A percentile compares a stretch with the other conserved stretches of the same genome.
Evolutionary conservation across 768 basidiomycete species (phyloP).

Genomic region (Thelephora aurantiotincta): DNA sequence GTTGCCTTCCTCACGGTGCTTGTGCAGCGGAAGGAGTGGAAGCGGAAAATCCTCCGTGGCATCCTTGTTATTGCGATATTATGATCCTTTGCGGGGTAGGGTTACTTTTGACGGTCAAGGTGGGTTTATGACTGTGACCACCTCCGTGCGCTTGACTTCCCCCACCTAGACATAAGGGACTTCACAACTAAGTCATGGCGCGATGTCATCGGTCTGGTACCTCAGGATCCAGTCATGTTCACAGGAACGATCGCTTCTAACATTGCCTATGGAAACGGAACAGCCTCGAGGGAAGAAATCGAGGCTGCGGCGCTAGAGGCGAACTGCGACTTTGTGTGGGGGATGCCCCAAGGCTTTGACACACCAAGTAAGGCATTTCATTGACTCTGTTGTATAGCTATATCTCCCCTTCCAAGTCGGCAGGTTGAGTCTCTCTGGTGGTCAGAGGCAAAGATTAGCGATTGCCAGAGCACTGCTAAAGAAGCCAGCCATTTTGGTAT

Average conservation of each 20-base stretch:
- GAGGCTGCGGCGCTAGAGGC: conserved; percentile 82
- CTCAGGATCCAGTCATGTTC: conserved; percentile 87
- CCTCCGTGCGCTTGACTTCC: not conserved
- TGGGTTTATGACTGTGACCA: conserved; percentile 17
- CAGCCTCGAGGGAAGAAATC: conserved; percentile 69
- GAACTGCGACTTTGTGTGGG: conserved; percentile 94
- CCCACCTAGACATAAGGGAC: conserved; percentile 60
- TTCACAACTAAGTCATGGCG: conserved; percentile 84
- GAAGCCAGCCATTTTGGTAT: conserved; percentile 74
- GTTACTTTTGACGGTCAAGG: conserved; percentile 82
- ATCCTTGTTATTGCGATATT: conserved; percentile 75
- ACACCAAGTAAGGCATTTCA: conserved; percentile 55
- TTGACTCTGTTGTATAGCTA: not conserved
- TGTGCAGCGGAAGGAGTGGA: conserved; percentile 71
- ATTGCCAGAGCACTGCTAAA: conserved; percentile 81
- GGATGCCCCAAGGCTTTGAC: conserved; percentile 88
- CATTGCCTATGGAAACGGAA: conserved; percentile 74
- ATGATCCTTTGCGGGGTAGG: conserved; percentile 73
- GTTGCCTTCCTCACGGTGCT: not conserved
- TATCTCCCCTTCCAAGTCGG: conserved; percentile 30
- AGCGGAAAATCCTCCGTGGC: conserved; percentile 91
- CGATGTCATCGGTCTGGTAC: conserved; percentile 81
- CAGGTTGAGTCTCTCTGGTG: conserved; percentile 57
- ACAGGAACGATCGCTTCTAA: conserved; percentile 91
- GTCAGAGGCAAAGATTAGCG: conserved; percentile 69